Percentiles rank a stretch among this genome's conserved stretches.
Conservation (phyloP, 1,284 basidiomycete species). For the Naganishia albida region DNA sequence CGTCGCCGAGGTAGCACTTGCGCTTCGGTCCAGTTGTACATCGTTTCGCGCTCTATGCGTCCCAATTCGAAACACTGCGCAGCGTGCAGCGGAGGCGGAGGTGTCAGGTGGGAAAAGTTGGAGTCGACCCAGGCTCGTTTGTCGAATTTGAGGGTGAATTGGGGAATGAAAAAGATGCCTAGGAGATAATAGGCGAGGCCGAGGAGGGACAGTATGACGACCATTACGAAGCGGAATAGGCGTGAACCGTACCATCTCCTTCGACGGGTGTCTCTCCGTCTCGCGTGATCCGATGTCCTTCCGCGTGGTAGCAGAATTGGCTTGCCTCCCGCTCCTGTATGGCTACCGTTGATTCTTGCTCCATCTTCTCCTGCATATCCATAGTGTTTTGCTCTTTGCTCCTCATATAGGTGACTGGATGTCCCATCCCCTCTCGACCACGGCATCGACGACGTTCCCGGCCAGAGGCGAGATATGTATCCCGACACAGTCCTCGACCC, state of each 20-base stretch:
- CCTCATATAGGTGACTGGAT: constrained; percentile 6
- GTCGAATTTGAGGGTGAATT: constrained; percentile 26
- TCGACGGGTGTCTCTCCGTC: not conserved
- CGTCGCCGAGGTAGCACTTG: constrained; percentile 69
- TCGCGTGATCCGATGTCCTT: not conserved
- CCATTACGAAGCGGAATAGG: not conserved
- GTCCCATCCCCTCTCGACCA: not conserved
- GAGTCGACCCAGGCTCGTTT: constrained; percentile 19
- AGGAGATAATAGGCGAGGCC: constrained; percentile 19
- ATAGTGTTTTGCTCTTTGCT: constrained; percentile 13
- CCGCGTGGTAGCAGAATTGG: constrained; percentile 7
- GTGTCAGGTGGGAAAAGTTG: constrained; percentile 17
- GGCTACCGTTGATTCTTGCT: not conserved
- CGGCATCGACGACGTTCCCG: not conserved
- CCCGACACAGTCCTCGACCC: not conserved
- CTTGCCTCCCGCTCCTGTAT: not conserved
- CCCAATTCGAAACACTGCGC: constrained; percentile 70
- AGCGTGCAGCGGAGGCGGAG: constrained; percentile 54
- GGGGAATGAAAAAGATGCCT: constrained; percentile 13
- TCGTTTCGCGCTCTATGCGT: constrained; percentile 43
- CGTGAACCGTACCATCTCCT: not conserved
- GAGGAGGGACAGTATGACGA: not conserved
- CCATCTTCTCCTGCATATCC: constrained; percentile 10
- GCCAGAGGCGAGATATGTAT: not conserved
- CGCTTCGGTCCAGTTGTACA: constrained; percentile 56